Evolutionary conservation across 805 yeast genomes (phyloP), one percentile per base, ranked within the genome.

Genomic region (Candida endomychidarum): DNA sequence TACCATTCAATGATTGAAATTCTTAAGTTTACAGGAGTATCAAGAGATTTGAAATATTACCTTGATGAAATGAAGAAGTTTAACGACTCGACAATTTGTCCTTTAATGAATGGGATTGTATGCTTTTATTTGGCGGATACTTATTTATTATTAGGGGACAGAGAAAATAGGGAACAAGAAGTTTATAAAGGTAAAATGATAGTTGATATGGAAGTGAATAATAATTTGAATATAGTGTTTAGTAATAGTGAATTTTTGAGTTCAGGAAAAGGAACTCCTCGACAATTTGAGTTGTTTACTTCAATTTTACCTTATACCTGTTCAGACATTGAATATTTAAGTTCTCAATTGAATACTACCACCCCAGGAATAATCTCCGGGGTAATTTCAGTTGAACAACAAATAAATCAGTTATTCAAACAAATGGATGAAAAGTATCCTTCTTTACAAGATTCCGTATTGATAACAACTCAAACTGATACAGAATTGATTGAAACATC

Each of bases 11-110:
- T 78, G 18, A 58, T 79, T 16, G 55, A 63, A 3, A 50, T 65
- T 0, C 65, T 70, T 38, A 58, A 67, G 11, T 72, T 68, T 25
- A 52, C 78, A 26, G 89, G 90, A 0, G 52, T 80, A 2, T 61
- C 80, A 0, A 77, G 77, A 46, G 88, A 83, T 40, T 70, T 80
- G 34, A 70, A 72, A 2, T 79, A 69, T 52, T 83, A 73, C 56
- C 47, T 71, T 3, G 63, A 63, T 5, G 90, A 84, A 48, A 63
- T 77, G 25, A 57, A 60, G 5, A 65, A 61, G 24, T 52, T 77
- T 9, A 52, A 71, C 12, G 50, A 57, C 3, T 49, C 59, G 1
- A 46, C 49, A 6, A 58, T 54, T 11, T 17, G 25, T 30, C 51
- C 51, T 1, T 16, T 40, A 8, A 28, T 38, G 1, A 47, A 47